Conservation (phyloP, 2,329 filamentous ascomycete species). For the Ophiosphaerella narmari region DNA sequence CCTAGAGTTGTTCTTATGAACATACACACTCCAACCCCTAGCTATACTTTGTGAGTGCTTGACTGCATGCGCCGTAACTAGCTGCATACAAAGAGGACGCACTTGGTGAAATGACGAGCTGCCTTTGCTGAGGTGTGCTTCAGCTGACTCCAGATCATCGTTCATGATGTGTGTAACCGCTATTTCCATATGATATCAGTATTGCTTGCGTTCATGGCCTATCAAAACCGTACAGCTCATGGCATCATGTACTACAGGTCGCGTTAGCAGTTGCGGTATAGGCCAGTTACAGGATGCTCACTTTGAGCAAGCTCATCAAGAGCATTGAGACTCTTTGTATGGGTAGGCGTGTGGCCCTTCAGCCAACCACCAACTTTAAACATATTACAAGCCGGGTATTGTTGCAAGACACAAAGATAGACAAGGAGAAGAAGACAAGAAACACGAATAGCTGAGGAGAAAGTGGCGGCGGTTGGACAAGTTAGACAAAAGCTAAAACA, state of each 20-base stretch:
- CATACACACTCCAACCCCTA: conserved; percentile 78
- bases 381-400: conserved; percentile 20
- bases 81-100: conserved; percentile 9
- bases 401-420: conserved; percentile 2
- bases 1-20: conserved; percentile 88
- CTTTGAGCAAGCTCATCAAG: conserved; percentile 64
- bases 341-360: conserved; percentile 41
- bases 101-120: conserved; percentile 85
- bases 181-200: conserved; percentile 38
- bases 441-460: not conserved
- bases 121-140: conserved; percentile 71
- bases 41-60: conserved; percentile 49
- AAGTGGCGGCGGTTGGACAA: not conserved
- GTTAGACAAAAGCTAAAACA: conserved; percentile 4
- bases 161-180: conserved; percentile 79
- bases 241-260: conserved; percentile 49
- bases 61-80: not conserved
- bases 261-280: conserved; percentile 18
- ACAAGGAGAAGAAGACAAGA: not conserved
- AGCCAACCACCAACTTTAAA: conserved; percentile 48
- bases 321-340: conserved; percentile 61
- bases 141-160: conserved; percentile 86
- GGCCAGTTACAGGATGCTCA: conserved; percentile 2
- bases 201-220: conserved; percentile 1
- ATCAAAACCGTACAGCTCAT: conserved; percentile 48